Evolutionary conservation across 2,329 filamentous ascomycete species (phyloP).

Genomic region (Westerdykella sp.): DNA sequence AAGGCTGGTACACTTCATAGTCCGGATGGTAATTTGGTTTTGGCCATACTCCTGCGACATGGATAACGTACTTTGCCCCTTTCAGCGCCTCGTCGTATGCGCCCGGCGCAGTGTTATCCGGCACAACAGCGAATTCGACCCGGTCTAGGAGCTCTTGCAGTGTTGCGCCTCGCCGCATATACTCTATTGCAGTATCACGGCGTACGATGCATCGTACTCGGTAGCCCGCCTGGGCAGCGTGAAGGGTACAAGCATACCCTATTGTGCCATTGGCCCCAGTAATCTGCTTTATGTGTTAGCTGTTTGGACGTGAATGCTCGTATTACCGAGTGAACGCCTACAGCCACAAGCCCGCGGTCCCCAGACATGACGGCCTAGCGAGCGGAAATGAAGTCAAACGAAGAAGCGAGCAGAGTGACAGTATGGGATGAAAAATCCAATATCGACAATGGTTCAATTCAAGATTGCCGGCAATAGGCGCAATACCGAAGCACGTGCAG

Average conservation of each 20-base stretch:
- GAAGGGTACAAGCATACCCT: constrained; percentile 24
- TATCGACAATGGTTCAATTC: too few relatives aligned
- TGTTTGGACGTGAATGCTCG: too few relatives aligned
- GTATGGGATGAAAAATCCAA: too few relatives aligned
- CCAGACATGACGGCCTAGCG: neutral
- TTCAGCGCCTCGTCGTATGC: constrained; percentile 26
- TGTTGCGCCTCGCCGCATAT: constrained; percentile 21
- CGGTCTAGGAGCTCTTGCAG: constrained; percentile 16
- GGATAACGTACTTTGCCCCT: constrained; percentile 22
- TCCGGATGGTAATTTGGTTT: constrained; percentile 28
- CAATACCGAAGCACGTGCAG: too few relatives aligned
- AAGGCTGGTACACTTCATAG: constrained; percentile 28
- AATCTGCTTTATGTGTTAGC: constrained; percentile 14
- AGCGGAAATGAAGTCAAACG: too few relatives aligned
- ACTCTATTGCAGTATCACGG: constrained; percentile 19
- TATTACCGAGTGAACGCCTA: too few relatives aligned
- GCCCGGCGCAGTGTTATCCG: constrained; percentile 20
- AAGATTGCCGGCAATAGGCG: too few relatives aligned
- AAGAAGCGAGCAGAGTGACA: too few relatives aligned
- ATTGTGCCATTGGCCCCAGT: constrained; percentile 34
- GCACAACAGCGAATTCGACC: constrained; percentile 23
- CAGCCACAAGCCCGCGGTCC: neutral
- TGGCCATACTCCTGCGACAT: constrained; percentile 33
- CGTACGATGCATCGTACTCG: constrained; percentile 31
- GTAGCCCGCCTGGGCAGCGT: constrained; percentile 24